Conservation (phyloP, 73 alveolate genomes). For the Symbiodinium pilosum region DNA sequence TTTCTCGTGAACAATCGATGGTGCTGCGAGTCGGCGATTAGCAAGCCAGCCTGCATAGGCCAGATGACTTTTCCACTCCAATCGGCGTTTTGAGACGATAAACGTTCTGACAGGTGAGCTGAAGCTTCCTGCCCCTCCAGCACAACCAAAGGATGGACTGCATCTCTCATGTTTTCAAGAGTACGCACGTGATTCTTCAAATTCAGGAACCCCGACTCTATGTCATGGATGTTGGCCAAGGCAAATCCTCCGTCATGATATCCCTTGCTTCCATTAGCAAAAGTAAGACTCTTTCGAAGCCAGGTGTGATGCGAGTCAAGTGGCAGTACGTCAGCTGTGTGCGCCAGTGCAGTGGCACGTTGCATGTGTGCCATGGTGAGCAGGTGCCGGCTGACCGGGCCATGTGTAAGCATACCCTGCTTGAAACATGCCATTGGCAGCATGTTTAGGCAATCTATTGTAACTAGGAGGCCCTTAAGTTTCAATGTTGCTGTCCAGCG, state of each 20-base stretch:
- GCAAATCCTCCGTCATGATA: not conserved
- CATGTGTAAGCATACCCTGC: no score
- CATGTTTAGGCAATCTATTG: no score
- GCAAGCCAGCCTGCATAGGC: conserved; percentile 95
- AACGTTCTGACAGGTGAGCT: conserved; percentile 68
- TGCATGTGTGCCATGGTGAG: no score
- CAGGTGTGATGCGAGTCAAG: conserved; percentile 89
- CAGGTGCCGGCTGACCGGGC: no score
- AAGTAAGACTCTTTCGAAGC: not conserved
- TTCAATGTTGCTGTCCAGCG: no score
- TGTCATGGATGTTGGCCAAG: conserved; percentile 90
- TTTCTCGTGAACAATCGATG: conserved; percentile 90
- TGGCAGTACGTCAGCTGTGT: conserved; percentile 88
- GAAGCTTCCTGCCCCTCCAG: conserved; percentile 61
- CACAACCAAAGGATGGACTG: conserved; percentile 53
- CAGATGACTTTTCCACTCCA: not conserved
- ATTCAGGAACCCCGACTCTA: conserved; percentile 81
- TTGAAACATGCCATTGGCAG: no score
- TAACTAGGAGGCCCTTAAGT: no score
- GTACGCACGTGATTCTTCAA: not conserved
- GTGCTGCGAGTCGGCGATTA: conserved; percentile 86
- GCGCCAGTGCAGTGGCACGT: no score
- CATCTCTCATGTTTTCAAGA: not conserved
- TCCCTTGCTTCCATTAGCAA: not conserved
- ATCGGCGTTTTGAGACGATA: not conserved